Evolutionary conservation across 2,329 filamentous ascomycete genomes (phyloP), one percentile per base, ranked within the genome.

Genomic region (Fusarium foetens): DNA sequence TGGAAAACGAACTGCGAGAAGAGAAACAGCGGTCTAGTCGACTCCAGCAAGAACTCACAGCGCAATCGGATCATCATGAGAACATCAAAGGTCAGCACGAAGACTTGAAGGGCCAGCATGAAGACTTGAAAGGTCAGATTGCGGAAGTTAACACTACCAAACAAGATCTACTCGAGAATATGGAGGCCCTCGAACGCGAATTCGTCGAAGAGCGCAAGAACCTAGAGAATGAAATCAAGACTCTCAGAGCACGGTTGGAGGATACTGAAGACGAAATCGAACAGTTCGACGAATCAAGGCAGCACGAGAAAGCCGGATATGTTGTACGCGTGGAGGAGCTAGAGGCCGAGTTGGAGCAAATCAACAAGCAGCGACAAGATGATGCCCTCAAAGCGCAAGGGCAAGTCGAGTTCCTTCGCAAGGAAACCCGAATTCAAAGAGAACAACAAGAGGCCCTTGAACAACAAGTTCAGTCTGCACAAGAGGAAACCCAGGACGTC

Each of bases 181-280:
- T 99, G 84, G 94, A 98, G 78, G 92, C 95, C 17, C 89, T 97
- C 72, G 94, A 98, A 81, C 90, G 90, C 31, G 96, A 98, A 77
- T 98, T 97, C 74, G 86, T 93, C 39, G 90, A 91, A 54, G 95
- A 98, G 81, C 90, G 96, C 42, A 94, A 93, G 77, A 92, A 91
- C 14, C 85, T 98, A 1, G 93, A 97, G 75, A 86, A 89, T 21
- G 95, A 98, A 79, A 91, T 96, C 63, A 92, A 91, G 74, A 88
- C 89, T 19, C 87, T 95, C 63, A 95, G 92, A 77, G 86, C 91
- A 59, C 92, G 91, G 58, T 85, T 96, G 1, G 96, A 98, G 78
- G 94, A 98, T 75, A 88, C 93, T 10, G 96, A 99, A 81, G 95
- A 98, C 76, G 95, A 97, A 78, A 89, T 98, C 57, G 95, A 98